A percentile compares a stretch with the other conserved stretches of the same genome.
These are phyloP conservation scores for Santalum album DNA, from an alignment of 164 flowering plant species.

Conservation along the genomic window DNA sequence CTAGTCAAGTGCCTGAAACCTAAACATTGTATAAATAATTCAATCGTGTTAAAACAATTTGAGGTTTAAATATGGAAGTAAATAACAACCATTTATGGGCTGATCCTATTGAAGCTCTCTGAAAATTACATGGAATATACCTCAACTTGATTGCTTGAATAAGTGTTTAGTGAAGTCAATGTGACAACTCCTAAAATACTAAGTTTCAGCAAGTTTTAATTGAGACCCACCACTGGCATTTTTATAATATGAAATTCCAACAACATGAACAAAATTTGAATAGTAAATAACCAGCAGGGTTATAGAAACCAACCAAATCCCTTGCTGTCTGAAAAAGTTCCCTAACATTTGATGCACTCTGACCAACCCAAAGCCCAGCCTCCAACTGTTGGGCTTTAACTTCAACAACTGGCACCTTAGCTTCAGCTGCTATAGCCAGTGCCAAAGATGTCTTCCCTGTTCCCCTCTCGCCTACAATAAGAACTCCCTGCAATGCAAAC, in stretches of 20 bases:
- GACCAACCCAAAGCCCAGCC: constrained; percentile 94
- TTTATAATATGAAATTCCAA: background rate
- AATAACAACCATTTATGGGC: too few species aligned
- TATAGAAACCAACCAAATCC: constrained; percentile 56
- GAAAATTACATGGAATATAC: too few species aligned
- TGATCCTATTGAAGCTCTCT: too few species aligned
- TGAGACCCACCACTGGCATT: too few species aligned
- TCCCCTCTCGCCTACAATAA: constrained; percentile 95
- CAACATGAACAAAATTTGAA: background rate
- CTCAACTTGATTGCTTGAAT: too few species aligned
- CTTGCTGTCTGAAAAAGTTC: constrained; percentile 95
- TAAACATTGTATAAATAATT: too few species aligned
- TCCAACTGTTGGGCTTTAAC: constrained; percentile 84
- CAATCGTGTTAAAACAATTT: too few species aligned
- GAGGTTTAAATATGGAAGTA: too few species aligned
- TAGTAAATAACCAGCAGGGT: background rate
- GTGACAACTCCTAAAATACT: too few species aligned
- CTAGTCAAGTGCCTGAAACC: too few species aligned
- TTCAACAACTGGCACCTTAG: constrained; percentile 86
- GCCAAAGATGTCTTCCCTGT: constrained; percentile 96
- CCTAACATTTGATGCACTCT: constrained; percentile 91
- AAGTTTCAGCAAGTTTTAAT: too few species aligned
- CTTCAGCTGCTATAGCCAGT: constrained; percentile 92
- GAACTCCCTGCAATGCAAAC: constrained; percentile 71
- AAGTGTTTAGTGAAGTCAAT: too few species aligned